Evolutionary conservation across 1,284 basidiomycete species (phyloP), one percentile per base, ranked within the genome.

Genomic region (Apiotrichum gamsii): DNA sequence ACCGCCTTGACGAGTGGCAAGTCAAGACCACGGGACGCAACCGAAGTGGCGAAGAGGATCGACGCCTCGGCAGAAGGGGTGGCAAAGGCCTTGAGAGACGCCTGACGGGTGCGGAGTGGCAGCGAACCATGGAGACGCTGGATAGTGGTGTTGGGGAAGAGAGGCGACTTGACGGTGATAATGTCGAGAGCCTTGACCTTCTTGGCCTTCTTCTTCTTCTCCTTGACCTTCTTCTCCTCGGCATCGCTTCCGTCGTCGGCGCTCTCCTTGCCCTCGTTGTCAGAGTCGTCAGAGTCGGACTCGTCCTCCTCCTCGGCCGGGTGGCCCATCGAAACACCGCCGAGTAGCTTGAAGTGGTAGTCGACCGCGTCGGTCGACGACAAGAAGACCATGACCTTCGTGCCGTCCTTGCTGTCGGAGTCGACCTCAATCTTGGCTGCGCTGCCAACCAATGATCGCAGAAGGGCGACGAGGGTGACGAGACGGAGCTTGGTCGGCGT

Each of bases 341-440:
- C 87, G 0, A 98, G 73, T n/a, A 96, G 76, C 39, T 80, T 80
- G 87, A 89, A 98, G 67, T 96, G 90, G 65, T 91, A 97, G 69
- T 99, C 94, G 28, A 99, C 95, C 2, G 90, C 90, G 69, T 97
- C 93, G 3, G 91, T 98, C 60, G 91, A 97, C 60, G 86, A 91
- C 51, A 98, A 76, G 72, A 99, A 99, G 5, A 98, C 90, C 44
- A 99, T 90, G 36, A 96, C 82, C 57, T 78, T 77, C 36, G 62
- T 69, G 0, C 75, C 70, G 4, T 60, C 62, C 16, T 65, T 61
- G 8, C 20, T 29, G 19, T 51, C 53, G 5, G 29, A 37, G 14
- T 47, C 41, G 28, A 46, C 47, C 8, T 39, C 47, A 6, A 48
- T 44, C 15, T 46, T 57, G 32, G 67, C 63, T 5, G 53, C 58